A percentile compares a stretch with the other conserved stretches of the same genome.
Evolutionary conservation across 2,329 filamentous ascomycete genomes (phyloP).

Genomic region (Ascochyta koolunga): DNA sequence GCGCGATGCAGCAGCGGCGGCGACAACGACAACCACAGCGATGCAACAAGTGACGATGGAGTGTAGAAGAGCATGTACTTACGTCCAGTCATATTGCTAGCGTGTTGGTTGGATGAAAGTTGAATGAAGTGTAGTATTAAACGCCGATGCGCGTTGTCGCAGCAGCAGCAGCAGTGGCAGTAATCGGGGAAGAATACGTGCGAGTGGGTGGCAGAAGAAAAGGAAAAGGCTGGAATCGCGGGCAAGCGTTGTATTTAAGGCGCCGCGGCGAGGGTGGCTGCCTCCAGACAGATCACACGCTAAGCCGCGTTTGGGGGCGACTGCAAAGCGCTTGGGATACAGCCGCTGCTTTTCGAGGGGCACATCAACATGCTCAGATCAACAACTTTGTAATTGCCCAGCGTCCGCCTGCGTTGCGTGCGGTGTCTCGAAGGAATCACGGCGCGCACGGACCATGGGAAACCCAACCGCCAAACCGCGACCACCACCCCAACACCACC

Average conservation of each 20-base stretch:
- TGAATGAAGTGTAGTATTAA: conserved; percentile 7
- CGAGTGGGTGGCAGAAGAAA: conserved; percentile 24
- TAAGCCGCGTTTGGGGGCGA: conserved; percentile 28
- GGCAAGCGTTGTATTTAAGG: conserved; percentile 32
- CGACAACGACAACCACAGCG: conserved; percentile 18
- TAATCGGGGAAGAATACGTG: conserved; percentile 18
- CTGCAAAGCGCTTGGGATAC: conserved; percentile 22
- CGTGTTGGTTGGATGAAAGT: conserved; percentile 22
- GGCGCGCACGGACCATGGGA: conserved; percentile 8
- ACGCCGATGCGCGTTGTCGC: conserved; percentile 2
- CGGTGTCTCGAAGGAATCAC: no score
- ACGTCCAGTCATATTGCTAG: conserved; percentile 53
- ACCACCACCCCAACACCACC: conserved; percentile 1
- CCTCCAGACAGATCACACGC: conserved; percentile 32
- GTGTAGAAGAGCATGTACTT: conserved; percentile 35
- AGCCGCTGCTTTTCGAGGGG: conserved; percentile 6
- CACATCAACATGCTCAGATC: conserved; percentile 28
- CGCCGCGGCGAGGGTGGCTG: conserved; percentile 26
- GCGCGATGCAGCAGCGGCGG: conserved; percentile 16
- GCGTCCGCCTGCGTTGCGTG: no score
- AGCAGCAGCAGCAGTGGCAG: background rate
- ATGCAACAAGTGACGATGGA: conserved; percentile 20
- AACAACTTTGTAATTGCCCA: conserved; percentile 25
- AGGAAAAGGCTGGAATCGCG: conserved; percentile 17
- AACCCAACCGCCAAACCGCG: conserved; percentile 6